Percentiles rank a stretch among this genome's conserved stretches.
Conservation (phyloP, 2,329 filamentous ascomycete genomes). For the Talaromyces sp. region DNA sequence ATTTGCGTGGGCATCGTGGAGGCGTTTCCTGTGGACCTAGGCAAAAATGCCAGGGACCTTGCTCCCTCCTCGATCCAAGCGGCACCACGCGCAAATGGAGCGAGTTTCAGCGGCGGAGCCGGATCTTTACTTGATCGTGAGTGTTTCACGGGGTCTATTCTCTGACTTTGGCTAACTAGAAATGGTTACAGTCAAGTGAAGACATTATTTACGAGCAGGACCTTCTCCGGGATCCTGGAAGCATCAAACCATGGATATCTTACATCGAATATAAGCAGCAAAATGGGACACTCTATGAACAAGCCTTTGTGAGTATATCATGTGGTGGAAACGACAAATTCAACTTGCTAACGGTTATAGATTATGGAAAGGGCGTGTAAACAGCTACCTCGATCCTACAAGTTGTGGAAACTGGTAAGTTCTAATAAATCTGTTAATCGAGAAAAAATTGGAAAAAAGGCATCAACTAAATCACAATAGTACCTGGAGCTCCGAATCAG, state of each 20-base stretch:
- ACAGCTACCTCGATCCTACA: slow-evolving; percentile 89
- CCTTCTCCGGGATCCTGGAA: slow-evolving; percentile 75
- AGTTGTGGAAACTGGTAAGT: slow-evolving; percentile 88
- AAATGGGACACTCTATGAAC: slow-evolving; percentile 78
- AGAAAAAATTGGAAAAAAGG: slow-evolving; percentile 5
- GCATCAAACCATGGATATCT: slow-evolving; percentile 87
- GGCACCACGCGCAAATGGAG: slow-evolving; percentile 39
- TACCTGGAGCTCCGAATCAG: slow-evolving; percentile 81
- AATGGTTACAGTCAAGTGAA: slow-evolving; percentile 62
- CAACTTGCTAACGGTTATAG: slow-evolving; percentile 18
- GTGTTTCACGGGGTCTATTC: slow-evolving; percentile 14
- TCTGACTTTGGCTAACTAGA: slow-evolving; percentile 26
- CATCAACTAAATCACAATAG: slow-evolving; percentile 34
- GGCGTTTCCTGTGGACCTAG: slow-evolving; percentile 29
- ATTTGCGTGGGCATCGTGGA: slow-evolving; percentile 24
- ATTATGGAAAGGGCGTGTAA: slow-evolving; percentile 86
- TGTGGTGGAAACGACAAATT: not conserved
- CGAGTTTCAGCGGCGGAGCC: slow-evolving; percentile 35
- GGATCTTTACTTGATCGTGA: slow-evolving; percentile 42
- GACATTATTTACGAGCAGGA: slow-evolving; percentile 97
- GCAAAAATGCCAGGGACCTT: slow-evolving; percentile 47
- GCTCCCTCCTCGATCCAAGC: slow-evolving; percentile 40
- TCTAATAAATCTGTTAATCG: not conserved
- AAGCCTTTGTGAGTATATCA: slow-evolving; percentile 58
- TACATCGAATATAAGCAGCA: slow-evolving; percentile 89